Evolutionary conservation across 2,329 filamentous ascomycete species (phyloP).

Genomic region (Botryosphaeria dothidea): DNA sequence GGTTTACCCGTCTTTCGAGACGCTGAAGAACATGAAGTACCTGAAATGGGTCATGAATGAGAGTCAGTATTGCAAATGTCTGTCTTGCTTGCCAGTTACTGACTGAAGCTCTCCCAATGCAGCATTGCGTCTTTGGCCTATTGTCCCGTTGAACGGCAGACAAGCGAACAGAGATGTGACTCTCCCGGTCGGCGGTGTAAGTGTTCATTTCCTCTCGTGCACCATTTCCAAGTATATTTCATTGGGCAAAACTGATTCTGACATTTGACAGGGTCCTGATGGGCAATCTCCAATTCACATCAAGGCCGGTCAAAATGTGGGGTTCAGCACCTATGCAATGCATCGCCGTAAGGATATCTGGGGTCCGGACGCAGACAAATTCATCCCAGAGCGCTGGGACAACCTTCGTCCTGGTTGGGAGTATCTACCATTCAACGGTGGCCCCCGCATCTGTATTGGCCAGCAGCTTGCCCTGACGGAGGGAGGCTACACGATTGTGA

Average conservation of each 20-base stretch:
- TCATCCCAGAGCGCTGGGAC: slow-evolving; percentile 39
- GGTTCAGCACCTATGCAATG: slow-evolving; percentile 34
- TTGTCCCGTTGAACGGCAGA: slow-evolving; percentile 33
- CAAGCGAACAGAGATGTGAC: slow-evolving; percentile 30
- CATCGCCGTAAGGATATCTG: slow-evolving; percentile 40
- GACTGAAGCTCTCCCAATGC: background rate
- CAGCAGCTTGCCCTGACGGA: slow-evolving; percentile 12
- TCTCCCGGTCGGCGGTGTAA: slow-evolving; percentile 29
- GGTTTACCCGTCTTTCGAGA: slow-evolving; percentile 26
- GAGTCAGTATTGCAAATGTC: background rate
- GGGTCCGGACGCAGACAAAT: slow-evolving; percentile 38
- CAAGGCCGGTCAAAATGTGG: slow-evolving; percentile 28
- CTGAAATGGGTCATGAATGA: slow-evolving; percentile 34
- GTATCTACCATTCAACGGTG: slow-evolving; percentile 32
- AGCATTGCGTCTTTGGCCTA: slow-evolving; percentile 31
- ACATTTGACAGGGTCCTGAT: slow-evolving; percentile 23
- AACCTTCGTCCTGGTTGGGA: slow-evolving; percentile 30
- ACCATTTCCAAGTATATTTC: no score
- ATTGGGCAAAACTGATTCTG: background rate
- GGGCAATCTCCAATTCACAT: slow-evolving; percentile 29
- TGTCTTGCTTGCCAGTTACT: background rate
- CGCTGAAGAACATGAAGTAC: slow-evolving; percentile 34
- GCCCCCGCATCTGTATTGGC: slow-evolving; percentile 17
- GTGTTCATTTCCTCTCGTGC: background rate
- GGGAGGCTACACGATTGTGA: background rate